Evolutionary conservation across 768 basidiomycete genomes (phyloP), one percentile per base, ranked within the genome.

Genomic region (Ramaria sp.): DNA sequence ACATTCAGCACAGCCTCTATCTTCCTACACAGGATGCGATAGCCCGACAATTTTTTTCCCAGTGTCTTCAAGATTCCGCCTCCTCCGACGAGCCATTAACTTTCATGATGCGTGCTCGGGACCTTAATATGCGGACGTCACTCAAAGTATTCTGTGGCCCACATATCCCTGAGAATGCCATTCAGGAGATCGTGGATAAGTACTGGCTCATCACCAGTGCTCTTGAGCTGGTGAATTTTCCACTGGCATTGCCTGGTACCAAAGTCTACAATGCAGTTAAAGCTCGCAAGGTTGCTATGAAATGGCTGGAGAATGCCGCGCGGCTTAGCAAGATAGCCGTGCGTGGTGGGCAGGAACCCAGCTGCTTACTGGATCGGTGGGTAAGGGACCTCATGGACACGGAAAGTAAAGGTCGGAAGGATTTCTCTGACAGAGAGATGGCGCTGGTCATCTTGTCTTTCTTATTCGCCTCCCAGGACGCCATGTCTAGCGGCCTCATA

Each of bases 141-240:
- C 83, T 99, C 38, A 82, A 84, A 53, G 95, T 98, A 55, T 99
- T 99, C 74, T 92, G 94, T 66, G 96, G 96, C 17, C 72, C 76
- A 60, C 90, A 98, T 70, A 86, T 98, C 62, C 83, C 91, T 30
- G 85, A 91, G 15, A 71, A 82, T 7, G 89, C 86, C 41, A 81
- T 84, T 24, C 66, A 71, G 15, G 89, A 91, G 67, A 93, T 99
- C 67, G 86, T 80, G 66, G 84, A 89, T 62, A 92, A 91, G 67
- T 98, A 98, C 74, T 98, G 95, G 95, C 76, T 78, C 59, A 96
- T 99, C 71, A 98, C 96, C 7, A 75, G 82, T 63, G 91, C 96
- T 2, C 85, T 99, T 42, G 91, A 99, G 68, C 86, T 99, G 54
- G 96, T 99, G 76, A 99, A 99, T 76, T 98, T 99, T 75, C 96